Conservation (phyloP, 768 basidiomycete genomes). For the Aureoboletus auriporus region DNA sequence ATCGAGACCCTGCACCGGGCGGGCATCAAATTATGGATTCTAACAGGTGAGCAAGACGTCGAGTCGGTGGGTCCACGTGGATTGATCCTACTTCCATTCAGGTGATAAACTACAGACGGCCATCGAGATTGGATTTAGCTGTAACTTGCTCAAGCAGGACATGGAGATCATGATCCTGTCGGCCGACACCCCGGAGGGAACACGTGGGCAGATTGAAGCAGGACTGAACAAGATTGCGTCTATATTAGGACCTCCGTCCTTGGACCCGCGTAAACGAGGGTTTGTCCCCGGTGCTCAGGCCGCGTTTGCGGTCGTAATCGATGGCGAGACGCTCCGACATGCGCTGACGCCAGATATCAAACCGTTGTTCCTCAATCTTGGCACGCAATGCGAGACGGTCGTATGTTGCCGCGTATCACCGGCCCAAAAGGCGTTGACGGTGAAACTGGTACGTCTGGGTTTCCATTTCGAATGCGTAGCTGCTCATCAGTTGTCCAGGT, state of each 20-base stretch:
- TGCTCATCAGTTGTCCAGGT: slow-evolving; percentile 46
- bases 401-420: slow-evolving; percentile 98
- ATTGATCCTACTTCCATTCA: slow-evolving; percentile 19
- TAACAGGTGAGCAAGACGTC: slow-evolving; percentile 61
- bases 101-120: slow-evolving; percentile 98
- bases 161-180: slow-evolving; percentile 99
- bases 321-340: slow-evolving; percentile 86
- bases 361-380: slow-evolving; percentile 82
- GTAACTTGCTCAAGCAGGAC: slow-evolving; percentile 88
- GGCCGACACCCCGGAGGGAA: slow-evolving; percentile 68
- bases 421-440: slow-evolving; percentile 96
- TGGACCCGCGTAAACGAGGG: slow-evolving; percentile 57
- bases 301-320: slow-evolving; percentile 92
- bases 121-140: slow-evolving; percentile 95
- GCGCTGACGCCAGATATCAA: slow-evolving; percentile 78
- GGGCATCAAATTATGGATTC: slow-evolving; percentile 97
- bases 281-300: slow-evolving; percentile 62
- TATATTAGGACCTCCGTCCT: slow-evolving; percentile 68
- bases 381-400: slow-evolving; percentile 95
- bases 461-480: neutral
- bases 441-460: slow-evolving; percentile 65
- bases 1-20: slow-evolving; percentile 89
- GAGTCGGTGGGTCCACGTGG: neutral
- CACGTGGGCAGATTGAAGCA: slow-evolving; percentile 85
- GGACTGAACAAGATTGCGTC: slow-evolving; percentile 94